phyloP scores from a whole-genome alignment of 2,329 filamentous ascomycete genomes.

The Pseudogymnoascus sp. region DNA sequence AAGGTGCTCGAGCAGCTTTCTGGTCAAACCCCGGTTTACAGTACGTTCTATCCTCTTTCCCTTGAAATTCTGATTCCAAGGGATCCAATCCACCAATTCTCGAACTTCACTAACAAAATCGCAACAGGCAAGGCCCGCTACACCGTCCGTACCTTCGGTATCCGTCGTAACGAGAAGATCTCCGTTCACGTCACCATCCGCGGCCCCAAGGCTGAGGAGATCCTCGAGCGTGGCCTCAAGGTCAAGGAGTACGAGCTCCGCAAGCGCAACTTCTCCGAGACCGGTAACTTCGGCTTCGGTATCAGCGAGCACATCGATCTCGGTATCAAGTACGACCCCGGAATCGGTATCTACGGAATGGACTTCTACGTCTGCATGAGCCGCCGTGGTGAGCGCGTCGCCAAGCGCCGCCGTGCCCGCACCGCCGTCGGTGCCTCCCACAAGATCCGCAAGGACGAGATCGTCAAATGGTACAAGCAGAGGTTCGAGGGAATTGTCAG shows the following conservation, averaged over 20 bases:
- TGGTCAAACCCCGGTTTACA: slow-evolving; percentile 99
- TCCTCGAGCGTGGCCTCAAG: slow-evolving; percentile 99
- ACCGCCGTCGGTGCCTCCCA: slow-evolving; percentile 77
- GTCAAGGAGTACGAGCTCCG: slow-evolving; percentile 99
- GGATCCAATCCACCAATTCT: slow-evolving; percentile 12
- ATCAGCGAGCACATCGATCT: slow-evolving; percentile 99
- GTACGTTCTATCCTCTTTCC: slow-evolving; percentile 42
- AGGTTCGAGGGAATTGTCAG: slow-evolving; percentile 98
- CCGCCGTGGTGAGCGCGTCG: slow-evolving; percentile 95
- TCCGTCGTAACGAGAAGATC: slow-evolving; percentile 99
- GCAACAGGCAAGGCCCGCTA: slow-evolving; percentile 91
- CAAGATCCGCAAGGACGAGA: slow-evolving; percentile 91
- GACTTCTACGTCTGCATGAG: slow-evolving; percentile 99
- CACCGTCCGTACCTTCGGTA: slow-evolving; percentile 99
- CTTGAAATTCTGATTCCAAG: background rate
- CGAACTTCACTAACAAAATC: slow-evolving; percentile 14
- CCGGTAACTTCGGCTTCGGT: slow-evolving; percentile 99
- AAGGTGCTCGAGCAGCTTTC: slow-evolving; percentile 99
- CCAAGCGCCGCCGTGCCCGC: slow-evolving; percentile 87
- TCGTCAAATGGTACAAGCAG: slow-evolving; percentile 93
- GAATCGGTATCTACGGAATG: slow-evolving; percentile 99
- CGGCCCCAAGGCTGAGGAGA: slow-evolving; percentile 98
- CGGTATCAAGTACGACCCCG: slow-evolving; percentile 99
- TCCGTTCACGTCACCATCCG: slow-evolving; percentile 98
- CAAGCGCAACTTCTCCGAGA: slow-evolving; percentile 99